Conservation (phyloP, 495 filamentous ascomycete species). For the Articulospora tetracladia region DNA sequence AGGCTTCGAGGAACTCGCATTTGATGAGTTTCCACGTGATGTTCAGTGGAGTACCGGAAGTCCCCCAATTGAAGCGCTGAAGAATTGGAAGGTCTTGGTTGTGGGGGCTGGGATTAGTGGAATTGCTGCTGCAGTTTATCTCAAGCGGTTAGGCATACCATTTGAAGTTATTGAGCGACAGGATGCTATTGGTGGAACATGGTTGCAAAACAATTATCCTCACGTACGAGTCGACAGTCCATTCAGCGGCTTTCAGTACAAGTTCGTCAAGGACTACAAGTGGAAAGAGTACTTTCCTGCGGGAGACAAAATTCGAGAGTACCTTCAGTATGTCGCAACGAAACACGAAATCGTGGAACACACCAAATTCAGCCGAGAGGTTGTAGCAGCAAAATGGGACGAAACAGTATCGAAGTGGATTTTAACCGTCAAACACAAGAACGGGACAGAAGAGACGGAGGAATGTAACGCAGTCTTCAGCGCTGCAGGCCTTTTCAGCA, state of each 20-base stretch:
- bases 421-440: not conserved
- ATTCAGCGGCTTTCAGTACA: not conserved
- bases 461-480: not conserved
- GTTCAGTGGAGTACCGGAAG: not conserved
- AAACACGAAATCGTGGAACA: not conserved
- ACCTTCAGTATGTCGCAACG: not conserved
- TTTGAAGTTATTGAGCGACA: not conserved
- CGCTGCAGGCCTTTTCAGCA: not conserved
- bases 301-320: not conserved
- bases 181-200: not conserved
- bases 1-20: not conserved
- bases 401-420: not conserved
- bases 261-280: not conserved
- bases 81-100: not conserved
- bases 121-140: not conserved
- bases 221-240: not conserved
- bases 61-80: not conserved
- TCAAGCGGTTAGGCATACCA: not conserved
- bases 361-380: not conserved
- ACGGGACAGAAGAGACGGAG: not conserved
- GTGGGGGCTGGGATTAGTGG: not conserved
- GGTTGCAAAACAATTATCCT: not conserved
- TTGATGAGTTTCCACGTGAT: not conserved
- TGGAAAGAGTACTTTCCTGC: not conserved
- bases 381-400: not conserved